Percentiles rank a stretch among this genome's conserved stretches.
These are phyloP conservation scores for Metschnikowia kofuensis DNA, from an alignment of 805 yeast species.

Conservation along the genomic window DNA sequence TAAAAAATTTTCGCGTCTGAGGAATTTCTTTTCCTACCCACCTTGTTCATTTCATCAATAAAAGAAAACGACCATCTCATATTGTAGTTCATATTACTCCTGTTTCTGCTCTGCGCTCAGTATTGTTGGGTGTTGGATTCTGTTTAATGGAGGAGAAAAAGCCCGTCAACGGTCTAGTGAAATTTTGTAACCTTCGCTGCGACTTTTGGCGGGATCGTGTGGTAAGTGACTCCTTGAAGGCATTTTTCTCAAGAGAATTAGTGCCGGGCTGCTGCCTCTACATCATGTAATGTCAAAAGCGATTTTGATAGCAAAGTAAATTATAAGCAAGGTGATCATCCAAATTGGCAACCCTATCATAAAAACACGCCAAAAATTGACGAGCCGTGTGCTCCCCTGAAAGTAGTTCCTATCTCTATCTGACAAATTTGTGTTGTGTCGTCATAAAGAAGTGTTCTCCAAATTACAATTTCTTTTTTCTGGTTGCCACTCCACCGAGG, in stretches of 20 bases:
- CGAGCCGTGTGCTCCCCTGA: too few species aligned
- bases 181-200: slow-evolving; percentile 17
- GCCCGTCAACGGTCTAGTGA: slow-evolving; percentile 17
- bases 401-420: too few species aligned
- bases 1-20: slow-evolving; percentile 6
- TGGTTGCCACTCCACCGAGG: too few species aligned
- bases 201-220: slow-evolving; percentile 20
- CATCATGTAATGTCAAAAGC: slow-evolving; percentile 1
- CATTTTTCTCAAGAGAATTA: slow-evolving; percentile 1
- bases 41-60: background rate
- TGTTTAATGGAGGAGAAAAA: slow-evolving; percentile 21
- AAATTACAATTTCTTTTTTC: too few species aligned
- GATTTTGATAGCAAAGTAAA: too few species aligned
- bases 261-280: slow-evolving; percentile 18
- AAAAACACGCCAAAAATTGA: too few species aligned
- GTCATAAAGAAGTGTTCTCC: too few species aligned
- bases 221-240: slow-evolving; percentile 15
- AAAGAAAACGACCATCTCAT: too few species aligned
- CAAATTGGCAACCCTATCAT: too few species aligned
- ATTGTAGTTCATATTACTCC: slow-evolving; percentile 14
- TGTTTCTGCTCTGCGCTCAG: slow-evolving; percentile 23
- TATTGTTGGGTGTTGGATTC: slow-evolving; percentile 18
- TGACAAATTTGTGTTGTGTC: too few species aligned
- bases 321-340: too few species aligned
- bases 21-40: background rate